Base-by-base conservation (phyloP, 75 land plant species). In the Selaginella tamariscina region DNA sequence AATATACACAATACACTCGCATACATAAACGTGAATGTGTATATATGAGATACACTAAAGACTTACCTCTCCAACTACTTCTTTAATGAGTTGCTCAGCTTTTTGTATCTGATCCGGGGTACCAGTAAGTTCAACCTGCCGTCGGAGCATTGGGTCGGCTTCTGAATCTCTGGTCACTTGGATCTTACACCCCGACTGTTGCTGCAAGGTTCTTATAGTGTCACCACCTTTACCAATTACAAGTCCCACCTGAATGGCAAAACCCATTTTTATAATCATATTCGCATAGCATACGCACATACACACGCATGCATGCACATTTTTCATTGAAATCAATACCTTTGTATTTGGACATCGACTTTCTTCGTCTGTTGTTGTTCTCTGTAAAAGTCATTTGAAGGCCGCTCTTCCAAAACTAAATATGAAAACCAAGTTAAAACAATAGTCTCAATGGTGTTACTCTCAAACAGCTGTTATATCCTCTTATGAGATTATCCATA, bases 141-240 rank as follows among this genome's bases (percentile, higher is more conserved):
- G 74, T 9, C 78, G 2, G 63, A 85, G 33, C 31, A 69, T 13
- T 27, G 85, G 91, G 71, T 94, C 91, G 32, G 97, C 83, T 22
- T 89, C 98, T 44, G 79, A 81, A 78, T 94, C 98, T 64, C 85
- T 78, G 24, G 83, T 84, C 2, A 94, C 89, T 70, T 94, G 98
- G 33, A 94, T 88, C 71, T 82, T 87, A 11, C 96, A 96, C 21
- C 98, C 98, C 26, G 98, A 90, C 62, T 94, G 93, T 27, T 80
- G 74, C 33, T 94, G 98, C 22, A 94, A 70, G 57, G 68, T 81
- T 67, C 81, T 80, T 39, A 94, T 94, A 13, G 98, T 94, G 24
- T 94, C 98, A 0, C 98, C 98, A 39, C 88, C 86, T 77, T 89
- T 94, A 0, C 98, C 98, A 69, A 94, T 94, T 22, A 94, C 79